Evolutionary conservation across 768 basidiomycete species (phyloP).

Genomic region (Tephrocybe sp.): DNA sequence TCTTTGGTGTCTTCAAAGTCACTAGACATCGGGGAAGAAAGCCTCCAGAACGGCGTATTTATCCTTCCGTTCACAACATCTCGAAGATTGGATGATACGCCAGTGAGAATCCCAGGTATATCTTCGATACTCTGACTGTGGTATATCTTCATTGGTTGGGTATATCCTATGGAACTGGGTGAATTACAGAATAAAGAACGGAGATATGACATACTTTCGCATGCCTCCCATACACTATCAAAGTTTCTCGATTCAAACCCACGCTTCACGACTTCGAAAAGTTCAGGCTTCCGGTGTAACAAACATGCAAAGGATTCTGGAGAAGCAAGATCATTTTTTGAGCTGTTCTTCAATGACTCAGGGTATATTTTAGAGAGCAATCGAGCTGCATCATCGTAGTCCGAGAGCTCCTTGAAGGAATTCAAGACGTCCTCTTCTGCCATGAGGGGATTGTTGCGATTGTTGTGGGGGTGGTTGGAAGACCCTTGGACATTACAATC

Average conservation of each 20-base stretch:
- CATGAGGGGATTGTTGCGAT: too few relatives aligned
- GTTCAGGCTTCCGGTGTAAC: not conserved
- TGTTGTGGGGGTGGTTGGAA: too few relatives aligned
- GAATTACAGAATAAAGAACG: too few relatives aligned
- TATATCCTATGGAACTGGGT: too few relatives aligned
- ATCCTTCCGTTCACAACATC: not conserved
- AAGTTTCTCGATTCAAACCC: not conserved
- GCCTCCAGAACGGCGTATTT: not conserved
- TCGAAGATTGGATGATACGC: not conserved
- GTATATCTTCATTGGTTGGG: too few relatives aligned
- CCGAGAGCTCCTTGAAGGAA: not conserved
- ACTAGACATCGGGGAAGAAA: not conserved
- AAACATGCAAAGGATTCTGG: not conserved
- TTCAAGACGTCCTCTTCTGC: not conserved
- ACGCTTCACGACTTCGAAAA: not conserved
- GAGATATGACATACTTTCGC: not conserved
- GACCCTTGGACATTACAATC: too few relatives aligned
- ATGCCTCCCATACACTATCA: not conserved
- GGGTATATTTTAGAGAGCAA: not conserved
- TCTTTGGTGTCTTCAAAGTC: not conserved
- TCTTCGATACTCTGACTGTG: too few relatives aligned
- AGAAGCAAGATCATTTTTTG: not conserved
- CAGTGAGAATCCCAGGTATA: not conserved
- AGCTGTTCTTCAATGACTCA: not conserved
- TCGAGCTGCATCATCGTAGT: not conserved